These are phyloP conservation scores for Solanum hybrid DNA, from an alignment of 305 asterid genomes.

Conservation along the genomic window DNA sequence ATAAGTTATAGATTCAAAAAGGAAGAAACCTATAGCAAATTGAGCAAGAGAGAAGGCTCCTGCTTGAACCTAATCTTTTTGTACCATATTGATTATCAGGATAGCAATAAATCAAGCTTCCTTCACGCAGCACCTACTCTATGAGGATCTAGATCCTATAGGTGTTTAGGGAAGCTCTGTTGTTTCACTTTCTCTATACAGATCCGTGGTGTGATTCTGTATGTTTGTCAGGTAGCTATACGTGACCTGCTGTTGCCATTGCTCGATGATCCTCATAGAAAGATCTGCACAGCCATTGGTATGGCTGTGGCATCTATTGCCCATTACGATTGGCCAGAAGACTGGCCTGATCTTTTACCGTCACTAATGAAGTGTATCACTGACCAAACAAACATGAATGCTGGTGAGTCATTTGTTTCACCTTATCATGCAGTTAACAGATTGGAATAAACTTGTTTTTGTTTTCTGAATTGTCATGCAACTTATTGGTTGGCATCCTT, in stretches of 20 bases:
- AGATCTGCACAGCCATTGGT: slow-evolving; percentile 83
- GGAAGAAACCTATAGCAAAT: background rate
- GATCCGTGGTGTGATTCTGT: slow-evolving; percentile 7
- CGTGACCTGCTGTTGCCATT: slow-evolving; percentile 57
- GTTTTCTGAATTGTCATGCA: background rate
- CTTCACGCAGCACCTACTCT: background rate
- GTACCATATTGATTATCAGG: background rate
- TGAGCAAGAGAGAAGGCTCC: background rate
- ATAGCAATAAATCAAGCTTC: background rate
- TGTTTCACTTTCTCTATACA: slow-evolving; percentile 1
- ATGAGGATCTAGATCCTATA: background rate
- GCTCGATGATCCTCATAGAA: slow-evolving; percentile 67
- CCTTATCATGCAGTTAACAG: background rate
- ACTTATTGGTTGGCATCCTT: background rate
- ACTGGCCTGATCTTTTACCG: slow-evolving; percentile 87
- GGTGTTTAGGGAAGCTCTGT: background rate
- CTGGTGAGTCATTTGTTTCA: slow-evolving; percentile 43
- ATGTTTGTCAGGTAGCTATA: slow-evolving; percentile 48
- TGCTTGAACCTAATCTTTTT: background rate
- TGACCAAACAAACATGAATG: slow-evolving; percentile 55
- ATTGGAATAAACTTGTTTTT: background rate
- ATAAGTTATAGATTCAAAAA: background rate
- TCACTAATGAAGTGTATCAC: slow-evolving; percentile 51
- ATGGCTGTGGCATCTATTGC: slow-evolving; percentile 80
- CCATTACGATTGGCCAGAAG: slow-evolving; percentile 88